Base-by-base conservation (phyloP, 192 early-diverging fungal genomes). In the Spinellus fusiger region DNA sequence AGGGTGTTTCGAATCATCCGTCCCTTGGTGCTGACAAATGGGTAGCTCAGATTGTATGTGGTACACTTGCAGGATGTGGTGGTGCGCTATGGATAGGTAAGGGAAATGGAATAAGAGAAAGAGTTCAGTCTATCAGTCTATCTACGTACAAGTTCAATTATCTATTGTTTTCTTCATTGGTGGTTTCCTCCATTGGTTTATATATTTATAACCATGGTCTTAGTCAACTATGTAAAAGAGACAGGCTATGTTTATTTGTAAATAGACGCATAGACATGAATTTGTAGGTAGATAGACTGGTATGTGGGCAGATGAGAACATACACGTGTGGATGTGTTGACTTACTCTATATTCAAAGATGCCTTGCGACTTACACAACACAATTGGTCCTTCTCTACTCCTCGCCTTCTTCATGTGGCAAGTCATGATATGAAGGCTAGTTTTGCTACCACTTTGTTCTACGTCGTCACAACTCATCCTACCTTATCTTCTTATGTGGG, bases 81-180 rank as follows among this genome's bases (percentile, higher is more conserved):
- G 70, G 70, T 37, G 63, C 58, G 13, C 23, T 71, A 23, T 65
- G 62, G 62, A 63, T 63, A 56, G 70, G 70, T 71, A 62, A 60
- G 32, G n/a, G 20, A 22, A 13, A 20, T 35, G 7, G 25, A 20
- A 1, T 8, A 20, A 20, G 22, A 18, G 8, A 1, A 18, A 49
- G 7, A 18, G 20, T 1, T 49, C 12, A 8, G 8, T 13, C 8
- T 20, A 20, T 49, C 22, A 49, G n/a, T n/a, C n/a, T n/a, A n/a
- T n/a, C n/a, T n/a, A n/a, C n/a, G n/a, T n/a, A n/a, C n/a, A n/a
- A n/a, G n/a, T n/a, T n/a, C n/a, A n/a, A n/a, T n/a, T n/a, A n/a
- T n/a, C n/a, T n/a, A n/a, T n/a, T n/a, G n/a, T n/a, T n/a, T n/a
- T n/a, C n/a, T n/a, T n/a, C n/a, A n/a, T n/a, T n/a, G n/a, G n/a